Percentiles rank a stretch among this genome's conserved stretches.
Evolutionary conservation across 2,329 filamentous ascomycete genomes (phyloP).

Genomic region (Fusarium goolgardi): DNA sequence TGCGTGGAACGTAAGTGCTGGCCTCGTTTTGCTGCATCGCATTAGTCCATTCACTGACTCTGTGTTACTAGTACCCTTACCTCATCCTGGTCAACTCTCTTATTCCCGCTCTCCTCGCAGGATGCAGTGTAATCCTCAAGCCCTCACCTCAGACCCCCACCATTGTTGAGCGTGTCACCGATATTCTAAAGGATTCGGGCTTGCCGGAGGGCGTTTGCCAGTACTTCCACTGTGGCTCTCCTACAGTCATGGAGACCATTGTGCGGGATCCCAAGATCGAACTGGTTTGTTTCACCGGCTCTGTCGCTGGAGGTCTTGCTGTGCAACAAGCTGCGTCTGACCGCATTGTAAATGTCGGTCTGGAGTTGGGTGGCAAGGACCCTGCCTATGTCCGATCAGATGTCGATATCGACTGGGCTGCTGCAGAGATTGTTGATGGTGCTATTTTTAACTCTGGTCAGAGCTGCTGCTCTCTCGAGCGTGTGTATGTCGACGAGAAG

Average conservation of each 20-base stretch:
- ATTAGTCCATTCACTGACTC: slow-evolving; percentile 14
- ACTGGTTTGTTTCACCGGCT: slow-evolving; percentile 93
- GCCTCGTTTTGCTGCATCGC: neutral
- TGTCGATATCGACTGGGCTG: slow-evolving; percentile 90
- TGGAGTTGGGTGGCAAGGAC: slow-evolving; percentile 95
- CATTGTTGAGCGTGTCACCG: slow-evolving; percentile 83
- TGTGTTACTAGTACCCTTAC: slow-evolving; percentile 80
- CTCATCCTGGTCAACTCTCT: slow-evolving; percentile 92
- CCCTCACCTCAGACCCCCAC: slow-evolving; percentile 96
- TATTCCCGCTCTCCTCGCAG: slow-evolving; percentile 88
- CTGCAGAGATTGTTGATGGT: slow-evolving; percentile 93
- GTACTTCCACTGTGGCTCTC: slow-evolving; percentile 90
- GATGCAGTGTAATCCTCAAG: slow-evolving; percentile 93
- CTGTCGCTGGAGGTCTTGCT: slow-evolving; percentile 85
- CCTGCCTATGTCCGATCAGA: slow-evolving; percentile 89
- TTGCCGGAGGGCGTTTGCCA: slow-evolving; percentile 87
- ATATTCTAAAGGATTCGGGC: slow-evolving; percentile 82
- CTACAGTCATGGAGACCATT: slow-evolving; percentile 79
- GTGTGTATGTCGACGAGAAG: slow-evolving; percentile 88
- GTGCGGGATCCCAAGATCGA: slow-evolving; percentile 81
- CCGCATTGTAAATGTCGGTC: slow-evolving; percentile 84
- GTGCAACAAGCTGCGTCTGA: slow-evolving; percentile 88
- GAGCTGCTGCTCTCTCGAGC: slow-evolving; percentile 93
- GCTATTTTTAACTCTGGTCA: slow-evolving; percentile 99
- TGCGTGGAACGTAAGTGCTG: slow-evolving; percentile 86